Percentiles rank a stretch among this genome's conserved stretches.
Evolutionary conservation across 768 basidiomycete species (phyloP).

Genomic region (Sistotremastrum niveocremeum): DNA sequence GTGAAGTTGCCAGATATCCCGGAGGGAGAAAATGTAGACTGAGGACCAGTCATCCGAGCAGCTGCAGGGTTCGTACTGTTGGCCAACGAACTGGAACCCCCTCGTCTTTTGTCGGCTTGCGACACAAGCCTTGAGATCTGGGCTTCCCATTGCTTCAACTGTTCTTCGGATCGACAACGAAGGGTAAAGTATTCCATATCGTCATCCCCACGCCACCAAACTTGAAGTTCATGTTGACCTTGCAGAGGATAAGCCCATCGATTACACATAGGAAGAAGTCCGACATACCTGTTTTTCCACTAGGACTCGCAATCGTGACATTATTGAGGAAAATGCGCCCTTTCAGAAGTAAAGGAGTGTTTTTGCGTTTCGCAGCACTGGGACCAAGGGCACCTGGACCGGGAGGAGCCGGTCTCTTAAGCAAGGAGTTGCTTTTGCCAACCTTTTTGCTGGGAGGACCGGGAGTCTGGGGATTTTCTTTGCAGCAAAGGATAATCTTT

Average conservation of each 20-base stretch:
- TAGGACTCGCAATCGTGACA: conserved; percentile 71
- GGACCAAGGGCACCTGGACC: conserved; percentile 40
- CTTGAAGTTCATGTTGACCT: conserved; percentile 66
- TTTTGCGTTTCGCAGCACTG: conserved; percentile 45
- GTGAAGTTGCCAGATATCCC: conserved; percentile 7
- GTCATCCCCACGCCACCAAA: conserved; percentile 92
- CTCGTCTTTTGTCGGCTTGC: conserved; percentile 56
- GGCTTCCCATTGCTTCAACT: conserved; percentile 84
- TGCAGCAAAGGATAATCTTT: conserved; percentile 98
- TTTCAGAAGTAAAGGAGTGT: conserved; percentile 75
- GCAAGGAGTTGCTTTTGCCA: conserved; percentile 74
- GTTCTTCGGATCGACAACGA: conserved; percentile 85
- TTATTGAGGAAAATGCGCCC: conserved; percentile 97
- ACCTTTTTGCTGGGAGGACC: conserved; percentile 48
- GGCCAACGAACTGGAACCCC: conserved; percentile 29
- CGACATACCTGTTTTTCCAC: conserved; percentile 45
- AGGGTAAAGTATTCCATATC: conserved; percentile 90
- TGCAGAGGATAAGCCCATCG: conserved; percentile 5
- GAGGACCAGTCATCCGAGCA: not conserved
- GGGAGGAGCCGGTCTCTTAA: conserved; percentile 56
- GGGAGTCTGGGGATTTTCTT: conserved; percentile 58
- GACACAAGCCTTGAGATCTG: conserved; percentile 81
- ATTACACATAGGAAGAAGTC: conserved; percentile 5
- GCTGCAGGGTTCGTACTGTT: conserved; percentile 34
- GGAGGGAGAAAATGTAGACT: no score